Evolutionary conservation across 2,329 filamentous ascomycete genomes (phyloP), one percentile per base, ranked within the genome.

Genomic region (Ceratocystis harringtonii): DNA sequence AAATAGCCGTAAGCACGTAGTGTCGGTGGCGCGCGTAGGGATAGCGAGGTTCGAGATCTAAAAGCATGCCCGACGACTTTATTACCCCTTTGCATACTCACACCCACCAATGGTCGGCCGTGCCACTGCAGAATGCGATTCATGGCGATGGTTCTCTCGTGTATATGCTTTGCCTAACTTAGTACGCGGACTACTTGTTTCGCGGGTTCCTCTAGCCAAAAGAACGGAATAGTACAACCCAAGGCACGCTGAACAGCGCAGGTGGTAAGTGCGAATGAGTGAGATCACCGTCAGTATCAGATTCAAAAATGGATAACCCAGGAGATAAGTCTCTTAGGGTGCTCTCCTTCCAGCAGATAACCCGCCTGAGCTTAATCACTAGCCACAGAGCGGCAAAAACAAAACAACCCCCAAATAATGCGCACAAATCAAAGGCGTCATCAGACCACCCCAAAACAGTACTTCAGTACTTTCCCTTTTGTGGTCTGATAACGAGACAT

Each of bases 1-100:
- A 67, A 41, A 61, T 67, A 67, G n/a, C 66, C 66, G 43, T 66
- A 66, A 17, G 55, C 55, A n/a, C 55, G 55, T 30, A 30, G 4
- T 22, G 55, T 25, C 28, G 55, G 28, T 3, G 10, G 28, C 15
- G 28, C 28, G 17, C 48, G 19, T 4, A 25, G 7, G 7, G 25
- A 52, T 12, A 15, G 10, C 36, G 52, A 43, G 25, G 22, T 36
- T 32, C 57, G 22, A 25, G 28, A 17, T 19, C 55, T 19, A 8
- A 1, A 58, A 17, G 6, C n/a, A 17, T 25, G 8, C 55, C 6
- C 28, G 3, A 30, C 8, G 8, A 17, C 6, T 36, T 30, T 36
- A 28, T n/a, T 48, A n/a, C 10, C 10, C 36, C 43, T 10, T 12
- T 10, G n/a, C 28, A 36, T 19, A 8, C 17, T 25, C 5, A 36